Percentiles rank a stretch among this genome's conserved stretches.
phyloP scores from a whole-genome alignment of 306 rosid genomes.

The Pueraria montana region DNA sequence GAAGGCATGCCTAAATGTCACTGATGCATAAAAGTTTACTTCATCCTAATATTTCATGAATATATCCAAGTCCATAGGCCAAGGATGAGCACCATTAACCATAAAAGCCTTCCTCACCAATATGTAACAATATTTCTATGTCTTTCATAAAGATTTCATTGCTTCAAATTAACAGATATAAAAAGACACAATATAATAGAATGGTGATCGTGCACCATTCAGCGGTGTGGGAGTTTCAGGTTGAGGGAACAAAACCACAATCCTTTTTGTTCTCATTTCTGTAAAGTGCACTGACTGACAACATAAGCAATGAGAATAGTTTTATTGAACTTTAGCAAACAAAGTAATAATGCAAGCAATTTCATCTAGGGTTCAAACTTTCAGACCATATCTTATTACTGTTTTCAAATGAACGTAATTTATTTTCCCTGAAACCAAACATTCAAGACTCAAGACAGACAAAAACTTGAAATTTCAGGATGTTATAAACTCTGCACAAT shows the following conservation, averaged over 20 bases:
- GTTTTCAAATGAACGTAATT: constrained; percentile 35
- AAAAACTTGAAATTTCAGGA: background rate
- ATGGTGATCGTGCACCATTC: constrained; percentile 1
- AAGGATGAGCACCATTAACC: constrained; percentile 16
- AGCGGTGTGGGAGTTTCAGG: constrained; percentile 26
- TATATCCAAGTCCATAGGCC: background rate
- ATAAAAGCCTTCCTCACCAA: background rate
- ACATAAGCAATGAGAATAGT: constrained; percentile 22
- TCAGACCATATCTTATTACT: constrained; percentile 1
- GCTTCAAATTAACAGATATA: constrained; percentile 7
- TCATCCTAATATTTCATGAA: constrained; percentile 22
- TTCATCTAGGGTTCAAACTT: constrained; percentile 20
- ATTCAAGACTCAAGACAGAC: background rate
- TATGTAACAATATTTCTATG: constrained; percentile 19
- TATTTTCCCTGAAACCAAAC: constrained; percentile 6
- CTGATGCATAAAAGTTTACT: background rate
- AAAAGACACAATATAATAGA: constrained; percentile 16
- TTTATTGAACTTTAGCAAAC: constrained; percentile 22
- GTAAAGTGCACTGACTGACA: constrained; percentile 6
- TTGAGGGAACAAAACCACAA: constrained; percentile 19
- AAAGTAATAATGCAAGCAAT: constrained; percentile 35
- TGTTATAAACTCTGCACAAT: constrained; percentile 5
- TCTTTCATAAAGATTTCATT: constrained; percentile 22
- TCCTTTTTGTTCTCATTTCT: constrained; percentile 26
- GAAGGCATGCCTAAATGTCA: constrained; percentile 14